Percentiles rank a stretch among this genome's conserved stretches.
phyloP scores from a whole-genome alignment of 2,329 filamentous ascomycete genomes.

The Fusarium abutilonis region DNA sequence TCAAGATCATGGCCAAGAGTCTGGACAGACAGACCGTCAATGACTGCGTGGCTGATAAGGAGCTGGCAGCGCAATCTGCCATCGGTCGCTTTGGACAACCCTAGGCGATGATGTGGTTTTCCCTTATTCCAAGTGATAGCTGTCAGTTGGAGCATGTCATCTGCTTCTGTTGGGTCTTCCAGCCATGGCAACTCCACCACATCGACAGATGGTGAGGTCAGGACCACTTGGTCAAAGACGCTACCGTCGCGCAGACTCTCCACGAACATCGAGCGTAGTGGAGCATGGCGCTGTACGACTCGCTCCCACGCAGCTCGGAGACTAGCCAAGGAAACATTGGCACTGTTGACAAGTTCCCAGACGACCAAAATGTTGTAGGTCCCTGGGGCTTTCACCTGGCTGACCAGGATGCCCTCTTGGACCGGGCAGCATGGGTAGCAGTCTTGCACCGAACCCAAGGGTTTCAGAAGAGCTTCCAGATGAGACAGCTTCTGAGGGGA shows the following conservation, averaged over 20 bases:
- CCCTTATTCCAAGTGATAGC: neutral
- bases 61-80: conserved; percentile 13
- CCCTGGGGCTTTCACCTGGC: conserved; percentile 10
- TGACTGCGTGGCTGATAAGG: conserved; percentile 13
- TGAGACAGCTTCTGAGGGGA: neutral
- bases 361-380: conserved; percentile 14
- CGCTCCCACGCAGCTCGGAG: conserved; percentile 6
- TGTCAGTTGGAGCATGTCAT: neutral
- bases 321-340: neutral
- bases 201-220: conserved; percentile 1
- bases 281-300: conserved; percentile 14
- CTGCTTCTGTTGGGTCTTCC: neutral
- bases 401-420: conserved; percentile 22
- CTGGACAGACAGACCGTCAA: conserved; percentile 6
- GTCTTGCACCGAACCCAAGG: conserved; percentile 1
- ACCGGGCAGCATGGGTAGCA: conserved; percentile 18
- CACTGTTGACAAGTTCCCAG: conserved; percentile 1
- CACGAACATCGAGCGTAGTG: conserved; percentile 9
- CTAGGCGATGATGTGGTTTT: conserved; percentile 8
- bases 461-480: neutral
- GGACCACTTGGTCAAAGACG: conserved; percentile 6
- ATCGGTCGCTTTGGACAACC: conserved; percentile 2
- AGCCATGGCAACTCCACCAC: conserved; percentile 2
- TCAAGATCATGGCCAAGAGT: conserved; percentile 1
- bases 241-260: conserved; percentile 8